Evolutionary conservation across 148 eudicot species (phyloP), one percentile per base, ranked within the genome.

Genomic region (Pharnaceum exiguum): DNA sequence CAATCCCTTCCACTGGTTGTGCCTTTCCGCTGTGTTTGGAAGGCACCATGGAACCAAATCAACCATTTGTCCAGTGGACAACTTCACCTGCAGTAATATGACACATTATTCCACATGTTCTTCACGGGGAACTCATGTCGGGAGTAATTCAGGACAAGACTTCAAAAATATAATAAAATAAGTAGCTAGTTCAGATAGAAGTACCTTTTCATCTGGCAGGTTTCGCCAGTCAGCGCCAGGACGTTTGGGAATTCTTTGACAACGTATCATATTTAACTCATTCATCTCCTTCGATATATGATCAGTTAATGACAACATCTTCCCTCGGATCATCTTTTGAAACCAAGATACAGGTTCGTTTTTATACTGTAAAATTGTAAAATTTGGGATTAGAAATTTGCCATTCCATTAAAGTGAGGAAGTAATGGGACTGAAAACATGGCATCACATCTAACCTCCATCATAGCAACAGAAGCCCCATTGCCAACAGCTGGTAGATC

Each of bases 21-120:
- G 97, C 76, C 96, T 82, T 64, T 88, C 83, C 44, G 98, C 98
- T 12, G 98, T 91, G 68, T 91, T 91, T 59, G 98, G 98, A 35
- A 91, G 71, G 72, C 98, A 87, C 96, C 96, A 91, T 7, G 98
- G 98, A 57, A 91, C 90, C 63, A 91, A 71, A 78, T 91, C 98
- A 56, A 76, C 98, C 71, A 81, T 55, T 78, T 91, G 96, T 25
- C 98, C 96, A 37, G 77, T 79, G 3, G 98, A 84, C 66, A 91
- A 64, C 26, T 61, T 64, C 30, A 91, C 94, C 96, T 91, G 84
- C 67, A 76, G 21, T n/a, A n/a, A n/a, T n/a, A n/a, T n/a, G n/a
- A n/a, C n/a, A n/a, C n/a, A n/a, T n/a, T n/a, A n/a, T n/a, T n/a
- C n/a, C n/a, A n/a, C n/a, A n/a, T n/a, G n/a, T n/a, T n/a, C n/a